Evolutionary conservation across 1,284 basidiomycete species (phyloP).

Genomic region (Sutorius eximius): DNA sequence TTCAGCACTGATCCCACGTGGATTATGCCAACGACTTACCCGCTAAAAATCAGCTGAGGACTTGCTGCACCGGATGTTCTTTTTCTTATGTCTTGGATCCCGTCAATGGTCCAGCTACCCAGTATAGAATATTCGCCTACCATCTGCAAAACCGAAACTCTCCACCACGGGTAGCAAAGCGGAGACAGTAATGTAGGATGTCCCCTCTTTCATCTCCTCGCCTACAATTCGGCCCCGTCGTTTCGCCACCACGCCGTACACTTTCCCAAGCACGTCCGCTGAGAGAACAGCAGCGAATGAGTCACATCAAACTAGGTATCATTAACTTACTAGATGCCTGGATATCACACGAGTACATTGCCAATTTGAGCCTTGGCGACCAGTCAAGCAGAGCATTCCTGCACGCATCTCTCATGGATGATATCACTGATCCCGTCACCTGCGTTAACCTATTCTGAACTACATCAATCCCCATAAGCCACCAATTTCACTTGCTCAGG

Average conservation of each 20-base stretch:
- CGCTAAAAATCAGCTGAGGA: conserved; percentile 95
- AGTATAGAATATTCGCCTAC: conserved; percentile 41
- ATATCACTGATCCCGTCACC: conserved; percentile 86
- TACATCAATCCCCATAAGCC: conserved; percentile 32
- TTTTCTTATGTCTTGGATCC: conserved; percentile 79
- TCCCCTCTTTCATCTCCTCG: conserved; percentile 99
- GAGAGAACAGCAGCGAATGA: conserved; percentile 4
- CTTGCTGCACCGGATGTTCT: conserved; percentile 95
- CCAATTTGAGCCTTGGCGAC: conserved; percentile 95
- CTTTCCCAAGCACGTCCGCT: conserved; percentile 98
- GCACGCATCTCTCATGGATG: conserved; percentile 87
- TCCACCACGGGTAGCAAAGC: conserved; percentile 95
- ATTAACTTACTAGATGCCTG: conserved; percentile 86
- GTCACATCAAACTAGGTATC: conserved; percentile 6
- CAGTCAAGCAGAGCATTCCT: conserved; percentile 90
- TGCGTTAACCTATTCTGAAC: conserved; percentile 72
- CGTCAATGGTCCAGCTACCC: conserved; percentile 5
- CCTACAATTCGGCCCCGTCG: conserved; percentile 90
- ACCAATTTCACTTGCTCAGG: neutral
- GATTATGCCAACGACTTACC: conserved; percentile 47
- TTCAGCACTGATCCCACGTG: conserved; percentile 19
- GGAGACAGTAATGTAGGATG: conserved; percentile 90
- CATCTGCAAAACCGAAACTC: conserved; percentile 96
- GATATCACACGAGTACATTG: conserved; percentile 99
- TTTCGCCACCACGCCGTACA: conserved; percentile 92